phyloP scores from a whole-genome alignment of 345 rosid genomes.

The Clarkia xantiana region DNA sequence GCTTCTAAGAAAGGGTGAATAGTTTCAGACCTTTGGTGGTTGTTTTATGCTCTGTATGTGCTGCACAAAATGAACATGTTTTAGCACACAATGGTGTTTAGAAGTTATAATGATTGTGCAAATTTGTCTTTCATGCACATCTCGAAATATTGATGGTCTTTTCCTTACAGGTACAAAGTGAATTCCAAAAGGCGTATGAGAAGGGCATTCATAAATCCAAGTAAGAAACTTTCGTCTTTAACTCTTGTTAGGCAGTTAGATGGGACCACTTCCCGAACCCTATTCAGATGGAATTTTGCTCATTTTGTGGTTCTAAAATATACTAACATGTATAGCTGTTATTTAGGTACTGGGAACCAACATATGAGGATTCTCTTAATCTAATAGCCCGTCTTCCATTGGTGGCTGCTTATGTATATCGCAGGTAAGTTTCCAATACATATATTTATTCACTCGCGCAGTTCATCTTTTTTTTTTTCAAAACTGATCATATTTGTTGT shows the following conservation, averaged over 20 bases:
- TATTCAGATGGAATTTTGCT: no score
- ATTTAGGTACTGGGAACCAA: conserved; percentile 92
- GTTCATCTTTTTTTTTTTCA: not conserved
- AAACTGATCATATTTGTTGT: not conserved
- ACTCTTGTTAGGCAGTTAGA: not conserved
- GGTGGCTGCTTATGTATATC: conserved; percentile 81
- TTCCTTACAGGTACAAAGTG: conserved; percentile 75
- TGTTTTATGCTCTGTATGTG: no score
- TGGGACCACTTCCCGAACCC: no score
- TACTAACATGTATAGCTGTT: conserved; percentile 7
- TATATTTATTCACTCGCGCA: not conserved
- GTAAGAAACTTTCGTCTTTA: conserved; percentile 19
- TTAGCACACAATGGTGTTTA: no score
- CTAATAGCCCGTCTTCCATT: conserved; percentile 83
- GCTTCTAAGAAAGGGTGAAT: no score
- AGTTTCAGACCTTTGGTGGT: no score
- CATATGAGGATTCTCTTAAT: conserved; percentile 81
- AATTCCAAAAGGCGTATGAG: conserved; percentile 89
- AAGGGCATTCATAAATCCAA: conserved; percentile 78
- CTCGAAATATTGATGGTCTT: not conserved
- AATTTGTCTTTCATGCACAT: not conserved
- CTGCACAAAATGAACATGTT: no score
- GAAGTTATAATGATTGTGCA: not conserved
- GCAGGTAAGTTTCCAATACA: conserved; percentile 38
- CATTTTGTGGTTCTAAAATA: conserved; percentile 4